Evolutionary conservation across 257 asterid genomes (phyloP).

Genomic region (Agastache rugosa): DNA sequence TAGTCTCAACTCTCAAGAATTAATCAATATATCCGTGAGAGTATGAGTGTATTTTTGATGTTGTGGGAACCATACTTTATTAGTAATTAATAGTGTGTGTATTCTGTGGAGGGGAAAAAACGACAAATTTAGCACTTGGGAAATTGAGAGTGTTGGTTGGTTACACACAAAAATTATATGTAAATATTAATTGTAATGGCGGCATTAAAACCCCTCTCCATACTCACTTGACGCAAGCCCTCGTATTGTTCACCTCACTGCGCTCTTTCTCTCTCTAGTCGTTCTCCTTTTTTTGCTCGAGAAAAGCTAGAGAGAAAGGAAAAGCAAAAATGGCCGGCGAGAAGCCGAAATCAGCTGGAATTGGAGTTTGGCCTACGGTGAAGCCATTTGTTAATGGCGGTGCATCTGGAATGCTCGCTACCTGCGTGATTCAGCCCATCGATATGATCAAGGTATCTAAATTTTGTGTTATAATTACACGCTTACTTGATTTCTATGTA

Average conservation of each 20-base stretch:
- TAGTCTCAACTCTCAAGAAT: too few species aligned
- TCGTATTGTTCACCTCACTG: slow-evolving; percentile 38
- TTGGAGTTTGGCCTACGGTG: slow-evolving; percentile 88
- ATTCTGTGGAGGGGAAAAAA: not conserved
- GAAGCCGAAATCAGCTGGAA: slow-evolving; percentile 71
- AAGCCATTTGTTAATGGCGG: slow-evolving; percentile 98
- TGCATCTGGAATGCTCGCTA: slow-evolving; percentile 97
- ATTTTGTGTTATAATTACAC: not conserved
- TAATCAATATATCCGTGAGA: too few species aligned
- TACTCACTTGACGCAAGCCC: slow-evolving; percentile 24
- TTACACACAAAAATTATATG: not conserved
- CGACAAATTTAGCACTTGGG: not conserved
- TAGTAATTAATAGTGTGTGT: too few species aligned
- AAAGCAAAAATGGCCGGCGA: slow-evolving; percentile 64
- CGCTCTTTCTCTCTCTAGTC: slow-evolving; percentile 27
- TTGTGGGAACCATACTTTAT: too few species aligned
- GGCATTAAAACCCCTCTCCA: slow-evolving; percentile 27
- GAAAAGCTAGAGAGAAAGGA: slow-evolving; percentile 39
- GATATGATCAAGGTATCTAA: slow-evolving; percentile 91
- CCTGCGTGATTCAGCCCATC: slow-evolving; percentile 95
- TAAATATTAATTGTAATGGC: slow-evolving; percentile 22
- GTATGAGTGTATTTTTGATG: too few species aligned
- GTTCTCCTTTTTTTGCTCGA: slow-evolving; percentile 7
- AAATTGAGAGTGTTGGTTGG: not conserved
- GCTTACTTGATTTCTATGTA: not conserved